Evolutionary conservation across 805 yeast species (phyloP).

Genomic region (Yamadazyma nakazawae): DNA sequence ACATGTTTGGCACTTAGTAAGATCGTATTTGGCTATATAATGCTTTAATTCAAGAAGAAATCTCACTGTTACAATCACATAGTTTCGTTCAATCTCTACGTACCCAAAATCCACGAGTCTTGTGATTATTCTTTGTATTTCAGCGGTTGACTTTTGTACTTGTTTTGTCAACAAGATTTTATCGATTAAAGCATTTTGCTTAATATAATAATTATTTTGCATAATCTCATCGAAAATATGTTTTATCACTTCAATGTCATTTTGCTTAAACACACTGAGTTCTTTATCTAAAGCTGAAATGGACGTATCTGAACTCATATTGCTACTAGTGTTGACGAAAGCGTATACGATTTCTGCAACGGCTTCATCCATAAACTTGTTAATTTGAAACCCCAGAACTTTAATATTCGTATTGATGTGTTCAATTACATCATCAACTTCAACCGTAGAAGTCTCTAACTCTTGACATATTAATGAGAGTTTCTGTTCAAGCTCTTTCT

Average conservation of each 20-base stretch:
- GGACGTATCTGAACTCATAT: neutral
- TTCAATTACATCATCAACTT: conserved; percentile 16
- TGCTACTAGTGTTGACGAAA: conserved; percentile 22
- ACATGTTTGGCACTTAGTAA: conserved; percentile 46
- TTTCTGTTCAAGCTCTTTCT: conserved; percentile 18
- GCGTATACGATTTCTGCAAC: conserved; percentile 30
- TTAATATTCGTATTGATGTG: conserved; percentile 30
- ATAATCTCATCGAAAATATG: conserved; percentile 42
- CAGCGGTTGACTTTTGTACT: conserved; percentile 27
- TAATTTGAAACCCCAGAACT: conserved; percentile 42
- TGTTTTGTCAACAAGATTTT: neutral
- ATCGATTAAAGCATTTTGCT: conserved; percentile 6
- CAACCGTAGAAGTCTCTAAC: conserved; percentile 7
- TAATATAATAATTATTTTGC: conserved; percentile 5
- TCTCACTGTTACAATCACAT: conserved; percentile 38
- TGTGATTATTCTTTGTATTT: conserved; percentile 27
- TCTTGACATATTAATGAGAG: conserved; percentile 18
- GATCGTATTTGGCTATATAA: conserved; percentile 32
- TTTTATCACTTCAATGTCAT: conserved; percentile 43
- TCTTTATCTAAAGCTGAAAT: conserved; percentile 29
- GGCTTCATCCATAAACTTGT: conserved; percentile 34
- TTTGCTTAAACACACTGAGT: conserved; percentile 31
- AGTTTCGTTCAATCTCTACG: conserved; percentile 17
- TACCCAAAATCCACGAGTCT: conserved; percentile 12
- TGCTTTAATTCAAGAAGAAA: conserved; percentile 47